phyloP scores from a whole-genome alignment of 1,139 yeast genomes.

The Kurtzmaniella natalensis region DNA sequence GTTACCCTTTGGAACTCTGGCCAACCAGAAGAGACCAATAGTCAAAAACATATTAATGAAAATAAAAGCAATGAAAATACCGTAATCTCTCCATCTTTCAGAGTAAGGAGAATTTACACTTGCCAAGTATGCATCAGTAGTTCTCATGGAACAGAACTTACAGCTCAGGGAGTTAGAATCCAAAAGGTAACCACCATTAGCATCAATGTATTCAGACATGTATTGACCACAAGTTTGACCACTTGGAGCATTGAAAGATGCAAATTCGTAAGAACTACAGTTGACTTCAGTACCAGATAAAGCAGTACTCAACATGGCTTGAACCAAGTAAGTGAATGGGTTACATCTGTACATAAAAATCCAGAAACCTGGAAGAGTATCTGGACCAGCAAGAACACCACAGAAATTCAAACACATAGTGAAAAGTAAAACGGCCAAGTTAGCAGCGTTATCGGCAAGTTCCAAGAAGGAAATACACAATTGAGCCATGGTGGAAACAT shows the following conservation, averaged over 20 bases:
- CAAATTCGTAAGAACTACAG: conserved; percentile 47
- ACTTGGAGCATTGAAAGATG: conserved; percentile 40
- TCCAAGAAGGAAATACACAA: conserved; percentile 59
- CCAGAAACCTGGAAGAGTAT: conserved; percentile 46
- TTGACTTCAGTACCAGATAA: conserved; percentile 21
- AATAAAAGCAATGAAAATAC: conserved; percentile 17
- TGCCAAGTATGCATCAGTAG: conserved; percentile 18
- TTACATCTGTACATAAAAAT: conserved; percentile 55
- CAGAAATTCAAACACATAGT: conserved; percentile 65
- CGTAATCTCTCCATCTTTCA: conserved; percentile 18
- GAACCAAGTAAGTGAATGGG: conserved; percentile 39
- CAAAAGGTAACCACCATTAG: conserved; percentile 24
- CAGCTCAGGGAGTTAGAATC: conserved; percentile 17
- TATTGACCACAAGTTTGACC: conserved; percentile 28
- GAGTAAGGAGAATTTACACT: conserved; percentile 13
- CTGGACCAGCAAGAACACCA: conserved; percentile 71
- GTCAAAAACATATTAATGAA: conserved; percentile 19
- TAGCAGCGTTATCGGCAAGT: conserved; percentile 71
- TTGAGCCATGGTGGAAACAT: conserved; percentile 62
- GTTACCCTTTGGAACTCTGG: conserved; percentile 28
- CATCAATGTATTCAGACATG: conserved; percentile 17
- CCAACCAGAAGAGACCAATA: conserved; percentile 20
- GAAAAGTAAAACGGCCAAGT: conserved; percentile 57
- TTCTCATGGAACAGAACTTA: conserved; percentile 16
- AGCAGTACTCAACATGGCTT: conserved; percentile 48